phyloP scores from a whole-genome alignment of 2,329 filamentous ascomycete genomes.

The Esteya vermicola region DNA sequence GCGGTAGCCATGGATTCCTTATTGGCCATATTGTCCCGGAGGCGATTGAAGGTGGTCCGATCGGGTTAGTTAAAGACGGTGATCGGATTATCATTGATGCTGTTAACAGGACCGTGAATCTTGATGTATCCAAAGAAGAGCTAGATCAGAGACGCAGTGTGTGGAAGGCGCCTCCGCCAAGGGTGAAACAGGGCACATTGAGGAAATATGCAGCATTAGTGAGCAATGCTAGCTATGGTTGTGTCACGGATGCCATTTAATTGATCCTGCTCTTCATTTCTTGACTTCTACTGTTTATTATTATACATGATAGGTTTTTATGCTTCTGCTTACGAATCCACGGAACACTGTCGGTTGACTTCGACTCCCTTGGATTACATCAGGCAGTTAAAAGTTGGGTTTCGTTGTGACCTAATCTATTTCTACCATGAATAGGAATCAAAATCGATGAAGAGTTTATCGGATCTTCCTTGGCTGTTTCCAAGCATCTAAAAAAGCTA shows the following conservation, averaged over 20 bases:
- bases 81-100: constrained; percentile 74
- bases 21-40: constrained; percentile 83
- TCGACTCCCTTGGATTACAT: too few relatives aligned
- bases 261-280: too few relatives aligned
- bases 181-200: constrained; percentile 49
- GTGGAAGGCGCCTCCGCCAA: constrained; percentile 48
- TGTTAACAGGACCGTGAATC: constrained; percentile 53
- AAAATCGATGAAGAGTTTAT: too few relatives aligned
- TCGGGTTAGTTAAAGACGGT: constrained; percentile 68
- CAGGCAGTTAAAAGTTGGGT: too few relatives aligned
- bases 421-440: constrained; percentile 14
- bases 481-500: constrained; percentile 62
- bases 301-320: constrained; percentile 2
- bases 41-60: constrained; percentile 73
- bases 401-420: constrained; percentile 1
- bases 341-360: too few relatives aligned
- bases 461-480: constrained; percentile 19
- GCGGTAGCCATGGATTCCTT: constrained; percentile 73
- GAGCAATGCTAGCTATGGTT: constrained; percentile 44
- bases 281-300: neutral
- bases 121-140: constrained; percentile 53
- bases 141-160: constrained; percentile 39
- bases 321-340: too few relatives aligned
- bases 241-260: constrained; percentile 33
- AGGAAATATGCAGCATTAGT: constrained; percentile 54